Evolutionary conservation across 139 green algal genomes (phyloP).

Genomic region (Tetraselmis chui): DNA sequence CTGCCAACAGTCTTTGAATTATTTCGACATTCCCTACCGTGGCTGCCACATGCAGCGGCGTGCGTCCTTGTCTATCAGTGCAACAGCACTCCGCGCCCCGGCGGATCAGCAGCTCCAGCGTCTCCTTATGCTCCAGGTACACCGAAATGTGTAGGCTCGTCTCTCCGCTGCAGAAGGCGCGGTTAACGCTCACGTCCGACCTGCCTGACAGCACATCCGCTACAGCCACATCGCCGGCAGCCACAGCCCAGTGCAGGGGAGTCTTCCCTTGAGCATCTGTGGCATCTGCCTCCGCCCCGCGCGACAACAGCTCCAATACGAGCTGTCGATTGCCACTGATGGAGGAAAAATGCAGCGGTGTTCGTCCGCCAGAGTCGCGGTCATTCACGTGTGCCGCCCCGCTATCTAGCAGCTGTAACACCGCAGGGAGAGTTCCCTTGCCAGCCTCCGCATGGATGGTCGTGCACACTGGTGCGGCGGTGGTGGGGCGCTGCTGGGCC

Average conservation of each 20-base stretch:
- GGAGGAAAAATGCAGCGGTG: not conserved
- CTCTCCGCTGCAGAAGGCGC: not conserved
- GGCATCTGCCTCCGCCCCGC: not conserved
- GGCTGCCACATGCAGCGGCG: not conserved
- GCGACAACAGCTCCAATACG: not conserved
- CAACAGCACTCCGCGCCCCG: not conserved
- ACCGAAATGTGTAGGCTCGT: not conserved
- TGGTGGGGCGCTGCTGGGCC: not conserved
- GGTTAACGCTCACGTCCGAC: not conserved
- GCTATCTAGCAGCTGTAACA: not conserved
- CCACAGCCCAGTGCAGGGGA: not conserved
- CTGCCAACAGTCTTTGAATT: not conserved
- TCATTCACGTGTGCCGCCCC: not conserved
- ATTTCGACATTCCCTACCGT: not conserved
- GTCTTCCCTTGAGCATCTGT: not conserved
- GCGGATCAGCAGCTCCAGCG: not conserved
- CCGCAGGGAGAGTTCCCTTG: not conserved
- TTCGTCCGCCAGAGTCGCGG: not conserved
- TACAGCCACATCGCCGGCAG: not conserved
- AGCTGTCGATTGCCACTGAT: not conserved
- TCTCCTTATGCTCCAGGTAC: not conserved
- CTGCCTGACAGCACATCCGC: not conserved
- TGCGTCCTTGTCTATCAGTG: not conserved
- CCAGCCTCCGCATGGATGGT: not conserved
- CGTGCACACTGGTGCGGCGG: no score